Conservation (phyloP, 768 basidiomycete species). For the Tylopilus intermedius region DNA sequence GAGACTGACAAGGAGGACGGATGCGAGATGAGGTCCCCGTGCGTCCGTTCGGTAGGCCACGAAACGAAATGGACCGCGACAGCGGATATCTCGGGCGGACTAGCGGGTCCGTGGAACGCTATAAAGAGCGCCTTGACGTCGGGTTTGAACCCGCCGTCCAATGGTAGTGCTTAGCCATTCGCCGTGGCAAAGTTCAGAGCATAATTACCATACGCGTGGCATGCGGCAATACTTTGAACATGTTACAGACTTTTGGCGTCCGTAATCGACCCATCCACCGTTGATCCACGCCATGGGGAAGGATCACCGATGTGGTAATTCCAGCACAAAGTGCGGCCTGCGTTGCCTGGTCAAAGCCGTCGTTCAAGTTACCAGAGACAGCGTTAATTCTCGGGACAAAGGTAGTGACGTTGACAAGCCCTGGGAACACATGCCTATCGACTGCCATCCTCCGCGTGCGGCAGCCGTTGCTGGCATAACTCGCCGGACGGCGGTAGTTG, state of each 20-base stretch:
- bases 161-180: constrained; percentile 50
- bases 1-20: constrained; percentile 57
- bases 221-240: constrained; percentile 59
- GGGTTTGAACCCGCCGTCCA: constrained; percentile 72
- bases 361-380: constrained; percentile 32
- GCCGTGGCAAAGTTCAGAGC: constrained; percentile 77
- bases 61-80: constrained; percentile 84
- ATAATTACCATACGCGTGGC: constrained; percentile 80
- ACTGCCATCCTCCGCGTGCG: constrained; percentile 97
- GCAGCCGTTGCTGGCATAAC: constrained; percentile 96
- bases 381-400: constrained; percentile 71
- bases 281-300: constrained; percentile 52
- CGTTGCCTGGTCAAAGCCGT: constrained; percentile 63
- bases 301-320: constrained; percentile 79
- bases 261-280: constrained; percentile 50
- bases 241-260: constrained; percentile 65
- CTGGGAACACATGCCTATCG: constrained; percentile 91
- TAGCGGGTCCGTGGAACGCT: constrained; percentile 53
- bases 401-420: constrained; percentile 81
- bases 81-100: constrained; percentile 57
- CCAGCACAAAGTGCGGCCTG: constrained; percentile 85
- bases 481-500: constrained; percentile 93
- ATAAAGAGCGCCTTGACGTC: constrained; percentile 86
- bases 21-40: constrained; percentile 86
- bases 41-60: constrained; percentile 90